phyloP scores from a whole-genome alignment of 1,284 basidiomycete species.

The Volvariella volvacea region DNA sequence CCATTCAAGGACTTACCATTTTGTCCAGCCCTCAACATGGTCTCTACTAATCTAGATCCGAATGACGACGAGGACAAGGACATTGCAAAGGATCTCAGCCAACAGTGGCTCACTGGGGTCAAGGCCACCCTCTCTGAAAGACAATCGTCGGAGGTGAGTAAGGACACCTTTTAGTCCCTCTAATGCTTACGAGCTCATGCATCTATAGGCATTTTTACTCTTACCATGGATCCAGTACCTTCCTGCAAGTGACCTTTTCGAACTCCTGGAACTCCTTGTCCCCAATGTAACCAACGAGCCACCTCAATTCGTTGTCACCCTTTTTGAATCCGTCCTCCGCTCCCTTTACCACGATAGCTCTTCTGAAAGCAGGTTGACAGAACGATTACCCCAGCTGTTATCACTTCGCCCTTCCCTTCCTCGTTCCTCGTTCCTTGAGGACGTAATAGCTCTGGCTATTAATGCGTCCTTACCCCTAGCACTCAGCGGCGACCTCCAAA shows the following conservation, averaged over 20 bases:
- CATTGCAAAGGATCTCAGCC: slow-evolving; percentile 23
- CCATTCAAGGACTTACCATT: not conserved
- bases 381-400: slow-evolving; percentile 26
- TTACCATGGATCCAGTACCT: slow-evolving; percentile 38
- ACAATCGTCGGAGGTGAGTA: not conserved
- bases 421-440: slow-evolving; percentile 32
- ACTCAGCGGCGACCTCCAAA: slow-evolving; percentile 25
- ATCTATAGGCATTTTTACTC: no score
- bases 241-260: slow-evolving; percentile 25
- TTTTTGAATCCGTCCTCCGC: slow-evolving; percentile 25
- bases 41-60: slow-evolving; percentile 17
- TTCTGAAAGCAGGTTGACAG: slow-evolving; percentile 19
- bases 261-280: slow-evolving; percentile 27
- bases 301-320: slow-evolving; percentile 11
- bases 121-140: slow-evolving; percentile 8
- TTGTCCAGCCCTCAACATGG: slow-evolving; percentile 13
- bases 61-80: slow-evolving; percentile 20
- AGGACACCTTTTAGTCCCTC: not conserved
- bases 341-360: slow-evolving; percentile 19
- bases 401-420: slow-evolving; percentile 27
- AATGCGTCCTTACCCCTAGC: slow-evolving; percentile 34
- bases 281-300: slow-evolving; percentile 8
- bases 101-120: slow-evolving; percentile 26
- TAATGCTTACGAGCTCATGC: not conserved
- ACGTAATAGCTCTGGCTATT: slow-evolving; percentile 38